These are phyloP conservation scores for Liquidambar formosana DNA, from an alignment of 164 flowering plant genomes.

Conservation along the genomic window DNA sequence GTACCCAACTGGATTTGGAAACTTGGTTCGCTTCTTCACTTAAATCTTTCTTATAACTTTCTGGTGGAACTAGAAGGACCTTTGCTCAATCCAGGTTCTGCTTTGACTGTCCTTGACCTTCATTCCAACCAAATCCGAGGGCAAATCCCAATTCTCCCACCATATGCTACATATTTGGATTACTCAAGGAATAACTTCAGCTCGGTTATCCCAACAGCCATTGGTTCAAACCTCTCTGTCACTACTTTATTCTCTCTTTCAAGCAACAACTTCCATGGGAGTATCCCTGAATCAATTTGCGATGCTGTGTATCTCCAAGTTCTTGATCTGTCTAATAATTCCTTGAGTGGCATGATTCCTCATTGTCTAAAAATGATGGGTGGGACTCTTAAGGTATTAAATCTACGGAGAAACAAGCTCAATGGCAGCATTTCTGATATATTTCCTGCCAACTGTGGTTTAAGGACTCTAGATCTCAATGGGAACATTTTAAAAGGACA, in stretches of 20 bases:
- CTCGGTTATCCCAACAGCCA: constrained; percentile 21
- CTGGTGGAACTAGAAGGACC: constrained; percentile 23
- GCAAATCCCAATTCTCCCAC: constrained; percentile 16
- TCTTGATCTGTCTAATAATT: constrained; percentile 4
- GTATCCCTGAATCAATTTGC: background rate
- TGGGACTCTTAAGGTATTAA: background rate
- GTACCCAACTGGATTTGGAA: constrained; percentile 42
- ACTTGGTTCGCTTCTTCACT: constrained; percentile 6
- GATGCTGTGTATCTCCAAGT: background rate
- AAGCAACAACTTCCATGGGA: background rate
- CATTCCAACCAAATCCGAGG: constrained; percentile 40
- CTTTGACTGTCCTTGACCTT: constrained; percentile 27
- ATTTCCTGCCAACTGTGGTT: background rate
- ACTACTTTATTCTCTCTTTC: background rate
- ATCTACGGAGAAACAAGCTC: constrained; percentile 9
- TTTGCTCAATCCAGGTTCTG: background rate
- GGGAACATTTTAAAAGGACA: constrained; percentile 7
- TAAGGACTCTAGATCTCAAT: constrained; percentile 11
- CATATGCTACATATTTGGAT: constrained; percentile 21
- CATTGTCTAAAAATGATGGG: background rate
- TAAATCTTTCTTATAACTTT: constrained; percentile 37
- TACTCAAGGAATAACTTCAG: constrained; percentile 39
- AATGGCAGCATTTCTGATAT: background rate
- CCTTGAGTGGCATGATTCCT: background rate
- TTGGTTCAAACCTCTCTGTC: constrained; percentile 2